A percentile compares a stretch with the other conserved stretches of the same genome.
Evolutionary conservation across 1,139 yeast genomes (phyloP).

Genomic region (Candida neerlandica): DNA sequence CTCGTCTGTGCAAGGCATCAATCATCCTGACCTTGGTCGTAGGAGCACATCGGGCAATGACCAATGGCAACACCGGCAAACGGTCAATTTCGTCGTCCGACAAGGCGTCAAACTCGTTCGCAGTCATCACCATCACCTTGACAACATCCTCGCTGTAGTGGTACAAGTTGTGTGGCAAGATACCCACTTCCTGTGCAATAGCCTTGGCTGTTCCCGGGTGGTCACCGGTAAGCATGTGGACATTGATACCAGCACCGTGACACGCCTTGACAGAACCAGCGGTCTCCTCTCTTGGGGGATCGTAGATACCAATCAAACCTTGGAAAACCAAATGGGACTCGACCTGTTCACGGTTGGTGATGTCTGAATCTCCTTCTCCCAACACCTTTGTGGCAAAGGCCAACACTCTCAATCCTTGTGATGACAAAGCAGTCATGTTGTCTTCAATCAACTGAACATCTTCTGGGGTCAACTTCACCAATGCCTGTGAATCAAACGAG

Average conservation of each 20-base stretch:
- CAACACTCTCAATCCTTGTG: constrained; percentile 73
- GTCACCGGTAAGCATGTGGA: constrained; percentile 86
- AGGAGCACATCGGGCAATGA: constrained; percentile 85
- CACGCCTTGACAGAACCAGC: constrained; percentile 67
- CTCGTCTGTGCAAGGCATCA: constrained; percentile 76
- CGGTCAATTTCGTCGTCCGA: constrained; percentile 64
- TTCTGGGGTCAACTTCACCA: constrained; percentile 41
- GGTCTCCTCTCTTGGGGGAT: constrained; percentile 80
- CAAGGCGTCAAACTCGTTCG: constrained; percentile 68
- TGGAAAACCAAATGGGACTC: constrained; percentile 60
- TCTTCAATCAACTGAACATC: constrained; percentile 48
- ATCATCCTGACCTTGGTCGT: constrained; percentile 84
- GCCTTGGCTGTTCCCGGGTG: constrained; percentile 83
- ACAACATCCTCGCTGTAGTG: constrained; percentile 66
- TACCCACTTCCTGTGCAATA: constrained; percentile 85
- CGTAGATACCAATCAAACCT: constrained; percentile 80
- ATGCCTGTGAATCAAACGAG: constrained; percentile 25
- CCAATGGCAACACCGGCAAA: constrained; percentile 74
- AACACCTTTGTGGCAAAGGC: constrained; percentile 60
- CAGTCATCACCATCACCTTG: constrained; percentile 75
- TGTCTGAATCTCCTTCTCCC: constrained; percentile 24
- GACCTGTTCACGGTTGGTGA: constrained; percentile 49
- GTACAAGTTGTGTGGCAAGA: constrained; percentile 68
- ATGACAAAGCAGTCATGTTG: constrained; percentile 64
- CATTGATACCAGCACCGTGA: constrained; percentile 78